Evolutionary conservation across 306 rosid species (phyloP).

Genomic region (Inga oerstediana): DNA sequence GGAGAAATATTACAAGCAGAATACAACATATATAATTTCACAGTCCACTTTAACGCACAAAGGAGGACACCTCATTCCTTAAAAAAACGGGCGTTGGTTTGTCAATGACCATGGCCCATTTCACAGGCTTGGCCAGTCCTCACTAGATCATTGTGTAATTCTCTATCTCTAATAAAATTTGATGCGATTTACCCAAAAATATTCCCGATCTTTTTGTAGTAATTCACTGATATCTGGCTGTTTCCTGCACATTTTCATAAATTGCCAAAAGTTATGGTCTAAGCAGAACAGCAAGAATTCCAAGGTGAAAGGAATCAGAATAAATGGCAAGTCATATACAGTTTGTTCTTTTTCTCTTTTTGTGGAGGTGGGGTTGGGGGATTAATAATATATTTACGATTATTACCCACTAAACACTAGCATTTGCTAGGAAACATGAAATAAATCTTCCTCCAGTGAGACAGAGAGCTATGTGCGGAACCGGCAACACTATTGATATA

Average conservation of each 20-base stretch:
- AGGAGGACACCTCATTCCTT: constrained; percentile 3
- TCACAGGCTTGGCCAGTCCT: constrained; percentile 12
- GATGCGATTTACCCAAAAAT: constrained; percentile 20
- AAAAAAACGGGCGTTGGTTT: constrained; percentile 10
- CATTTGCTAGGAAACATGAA: neutral
- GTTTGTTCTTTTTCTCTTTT: too few species aligned
- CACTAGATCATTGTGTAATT: neutral
- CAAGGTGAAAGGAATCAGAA: constrained; percentile 13
- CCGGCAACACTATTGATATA: neutral
- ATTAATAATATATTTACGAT: too few species aligned
- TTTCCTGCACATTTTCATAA: constrained; percentile 37
- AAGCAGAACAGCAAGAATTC: constrained; percentile 9
- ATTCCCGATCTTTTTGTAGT: constrained; percentile 15
- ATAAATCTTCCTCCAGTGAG: neutral
- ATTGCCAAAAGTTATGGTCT: constrained; percentile 14
- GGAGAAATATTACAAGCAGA: neutral
- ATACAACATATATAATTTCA: constrained; percentile 14
- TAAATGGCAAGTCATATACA: neutral
- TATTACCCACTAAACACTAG: neutral
- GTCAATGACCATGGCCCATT: neutral
- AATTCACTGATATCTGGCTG: constrained; percentile 11
- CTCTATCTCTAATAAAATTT: neutral
- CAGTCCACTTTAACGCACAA: constrained; percentile 10
- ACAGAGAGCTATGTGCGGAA: neutral
- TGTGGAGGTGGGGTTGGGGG: too few species aligned